Conservation (phyloP, 2,329 filamentous ascomycete species). For the Pseudocercospora pini-densiflorae region DNA sequence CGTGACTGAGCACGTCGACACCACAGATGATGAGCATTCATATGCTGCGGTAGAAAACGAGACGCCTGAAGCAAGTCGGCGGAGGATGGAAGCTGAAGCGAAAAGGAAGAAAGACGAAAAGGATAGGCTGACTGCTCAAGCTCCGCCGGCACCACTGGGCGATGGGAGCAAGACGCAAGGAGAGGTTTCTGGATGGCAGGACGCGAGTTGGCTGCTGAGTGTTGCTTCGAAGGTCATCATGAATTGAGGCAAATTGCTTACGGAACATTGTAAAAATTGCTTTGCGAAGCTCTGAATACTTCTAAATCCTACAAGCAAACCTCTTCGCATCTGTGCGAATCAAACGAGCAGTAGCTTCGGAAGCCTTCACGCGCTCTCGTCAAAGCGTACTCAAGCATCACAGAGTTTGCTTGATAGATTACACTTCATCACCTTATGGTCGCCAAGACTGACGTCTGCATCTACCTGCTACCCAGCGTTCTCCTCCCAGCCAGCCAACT, state of each 20-base stretch:
- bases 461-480: background rate
- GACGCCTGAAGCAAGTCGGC: conserved; percentile 36
- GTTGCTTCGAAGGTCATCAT: conserved; percentile 51
- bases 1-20: conserved; percentile 56
- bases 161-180: conserved; percentile 45
- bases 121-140: conserved; percentile 29
- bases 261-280: background rate
- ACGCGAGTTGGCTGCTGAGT: conserved; percentile 62
- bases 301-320: too few relatives aligned
- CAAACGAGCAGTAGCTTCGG: too few relatives aligned
- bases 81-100: conserved; percentile 41
- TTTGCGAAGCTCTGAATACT: background rate
- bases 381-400: too few relatives aligned
- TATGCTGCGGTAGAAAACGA: conserved; percentile 29
- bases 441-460: background rate
- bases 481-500: background rate
- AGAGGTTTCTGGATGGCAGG: conserved; percentile 58
- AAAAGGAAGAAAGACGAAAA: conserved; percentile 41
- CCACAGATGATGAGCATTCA: conserved; percentile 37
- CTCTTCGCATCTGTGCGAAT: too few relatives aligned
- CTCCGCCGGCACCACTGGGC: conserved; percentile 37
- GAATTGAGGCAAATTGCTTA: background rate
- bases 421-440: background rate
- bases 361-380: too few relatives aligned
- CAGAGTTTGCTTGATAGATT: too few relatives aligned